These are phyloP conservation scores for Verticillium albo-atrum DNA, from an alignment of 2,329 filamentous ascomycete species.

Conservation along the genomic window DNA sequence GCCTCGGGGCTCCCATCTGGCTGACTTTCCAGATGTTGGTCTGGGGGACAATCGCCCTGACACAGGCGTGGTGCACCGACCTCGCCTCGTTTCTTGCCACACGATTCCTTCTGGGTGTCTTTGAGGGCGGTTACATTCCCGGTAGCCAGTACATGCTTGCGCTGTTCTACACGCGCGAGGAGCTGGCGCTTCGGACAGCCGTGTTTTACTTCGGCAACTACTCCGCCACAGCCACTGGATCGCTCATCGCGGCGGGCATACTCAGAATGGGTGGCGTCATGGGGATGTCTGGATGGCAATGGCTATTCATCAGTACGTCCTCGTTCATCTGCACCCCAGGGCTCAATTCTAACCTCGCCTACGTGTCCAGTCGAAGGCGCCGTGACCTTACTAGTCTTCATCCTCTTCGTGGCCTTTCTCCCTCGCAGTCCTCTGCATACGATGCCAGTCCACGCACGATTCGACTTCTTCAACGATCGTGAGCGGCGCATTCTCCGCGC, in stretches of 20 bases:
- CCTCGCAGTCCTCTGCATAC: constrained; percentile 4
- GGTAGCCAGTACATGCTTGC: constrained; percentile 25
- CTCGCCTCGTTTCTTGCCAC: constrained; percentile 17
- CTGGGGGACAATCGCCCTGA: constrained; percentile 23
- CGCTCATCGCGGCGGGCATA: constrained; percentile 8
- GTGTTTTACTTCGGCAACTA: constrained; percentile 17
- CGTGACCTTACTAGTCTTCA: no score
- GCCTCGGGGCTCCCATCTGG: constrained; percentile 17
- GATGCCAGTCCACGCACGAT: constrained; percentile 5
- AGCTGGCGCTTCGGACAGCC: constrained; percentile 18
- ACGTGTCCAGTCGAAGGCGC: no score
- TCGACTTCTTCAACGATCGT: constrained; percentile 6
- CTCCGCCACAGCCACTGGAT: constrained; percentile 15
- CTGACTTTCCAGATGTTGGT: constrained; percentile 17
- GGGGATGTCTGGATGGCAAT: constrained; percentile 11
- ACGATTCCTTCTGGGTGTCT: constrained; percentile 22
- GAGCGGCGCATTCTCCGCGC: constrained; percentile 5
- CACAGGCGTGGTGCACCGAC: constrained; percentile 21
- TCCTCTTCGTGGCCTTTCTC: no score
- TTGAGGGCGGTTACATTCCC: constrained; percentile 26
- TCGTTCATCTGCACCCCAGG: not conserved
- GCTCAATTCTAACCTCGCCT: no score
- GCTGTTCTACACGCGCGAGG: constrained; percentile 21
- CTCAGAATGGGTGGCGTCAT: constrained; percentile 3
- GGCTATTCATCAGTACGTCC: constrained; percentile 9